These are phyloP conservation scores for Elsinoe perseae DNA, from an alignment of 2,329 filamentous ascomycete species.

Conservation along the genomic window DNA sequence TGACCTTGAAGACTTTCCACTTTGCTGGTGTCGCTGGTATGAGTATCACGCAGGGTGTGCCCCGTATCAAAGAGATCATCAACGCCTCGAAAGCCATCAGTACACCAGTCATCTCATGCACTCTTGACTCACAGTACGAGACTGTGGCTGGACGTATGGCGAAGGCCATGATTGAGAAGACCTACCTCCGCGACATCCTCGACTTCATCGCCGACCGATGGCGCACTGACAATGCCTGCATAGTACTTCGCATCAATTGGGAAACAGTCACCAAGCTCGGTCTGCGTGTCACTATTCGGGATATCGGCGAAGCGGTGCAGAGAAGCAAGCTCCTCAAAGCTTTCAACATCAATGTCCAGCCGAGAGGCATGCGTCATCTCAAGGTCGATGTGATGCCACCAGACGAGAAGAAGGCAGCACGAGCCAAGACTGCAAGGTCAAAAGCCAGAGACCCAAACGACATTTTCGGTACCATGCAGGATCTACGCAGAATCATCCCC, in stretches of 20 bases:
- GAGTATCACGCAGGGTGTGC: constrained; percentile 98
- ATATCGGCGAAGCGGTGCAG: constrained; percentile 70
- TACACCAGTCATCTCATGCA: constrained; percentile 86
- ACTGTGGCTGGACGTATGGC: constrained; percentile 80
- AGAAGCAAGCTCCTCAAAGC: constrained; percentile 74
- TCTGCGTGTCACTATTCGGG: constrained; percentile 64
- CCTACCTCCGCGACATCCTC: constrained; percentile 74
- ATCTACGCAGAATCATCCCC: constrained; percentile 74
- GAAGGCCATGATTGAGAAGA: constrained; percentile 92
- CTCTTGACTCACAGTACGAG: constrained; percentile 65
- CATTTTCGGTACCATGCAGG: constrained; percentile 69
- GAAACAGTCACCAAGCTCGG: constrained; percentile 72
- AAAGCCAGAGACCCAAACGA: constrained; percentile 46
- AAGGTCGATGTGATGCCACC: constrained; percentile 55
- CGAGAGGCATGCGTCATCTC: constrained; percentile 41
- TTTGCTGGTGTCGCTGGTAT: constrained; percentile 99
- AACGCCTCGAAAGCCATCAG: constrained; percentile 92
- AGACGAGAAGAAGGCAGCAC: constrained; percentile 37
- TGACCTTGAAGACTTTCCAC: constrained; percentile 99
- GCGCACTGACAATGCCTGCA: constrained; percentile 65
- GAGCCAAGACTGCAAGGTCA: constrained; percentile 32
- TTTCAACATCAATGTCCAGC: constrained; percentile 24
- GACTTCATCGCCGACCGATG: constrained; percentile 81
- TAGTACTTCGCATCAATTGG: constrained; percentile 75
- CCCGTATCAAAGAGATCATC: constrained; percentile 99